These are phyloP conservation scores for Neophaeococcomyces aloes DNA, from an alignment of 2,329 filamentous ascomycete genomes.

Conservation along the genomic window DNA sequence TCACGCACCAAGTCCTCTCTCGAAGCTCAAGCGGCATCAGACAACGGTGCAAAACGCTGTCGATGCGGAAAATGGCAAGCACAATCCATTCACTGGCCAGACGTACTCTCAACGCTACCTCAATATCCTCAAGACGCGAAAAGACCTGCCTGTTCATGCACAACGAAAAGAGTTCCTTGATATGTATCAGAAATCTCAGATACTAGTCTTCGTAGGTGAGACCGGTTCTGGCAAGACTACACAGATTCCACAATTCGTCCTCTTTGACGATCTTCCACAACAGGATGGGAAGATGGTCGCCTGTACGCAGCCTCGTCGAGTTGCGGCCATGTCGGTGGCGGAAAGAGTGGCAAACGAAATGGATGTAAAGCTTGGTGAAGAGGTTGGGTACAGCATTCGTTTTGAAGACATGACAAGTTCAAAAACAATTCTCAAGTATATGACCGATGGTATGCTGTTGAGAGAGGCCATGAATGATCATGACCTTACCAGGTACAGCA, in stretches of 20 bases:
- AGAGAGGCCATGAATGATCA: conserved; percentile 95
- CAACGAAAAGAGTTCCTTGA: conserved; percentile 90
- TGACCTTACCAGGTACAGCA: conserved; percentile 82
- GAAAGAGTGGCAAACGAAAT: conserved; percentile 96
- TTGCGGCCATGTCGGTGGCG: conserved; percentile 96
- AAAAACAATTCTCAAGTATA: conserved; percentile 94
- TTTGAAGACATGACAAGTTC: conserved; percentile 90
- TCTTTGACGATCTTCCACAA: conserved; percentile 92
- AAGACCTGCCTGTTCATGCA: conserved; percentile 81
- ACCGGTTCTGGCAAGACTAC: conserved; percentile 99
- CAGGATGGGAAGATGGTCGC: conserved; percentile 78
- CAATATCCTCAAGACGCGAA: conserved; percentile 70
- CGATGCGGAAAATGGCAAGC: conserved; percentile 65
- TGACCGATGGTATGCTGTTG: conserved; percentile 98
- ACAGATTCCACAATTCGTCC: conserved; percentile 95
- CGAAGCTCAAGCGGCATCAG: conserved; percentile 61
- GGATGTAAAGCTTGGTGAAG: conserved; percentile 82
- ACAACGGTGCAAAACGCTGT: conserved; percentile 68
- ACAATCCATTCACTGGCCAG: conserved; percentile 75
- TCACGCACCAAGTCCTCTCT: conserved; percentile 43
- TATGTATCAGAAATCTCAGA: conserved; percentile 87
- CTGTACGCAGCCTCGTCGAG: conserved; percentile 94
- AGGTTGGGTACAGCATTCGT: conserved; percentile 97
- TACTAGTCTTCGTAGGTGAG: conserved; percentile 96
- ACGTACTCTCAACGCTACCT: conserved; percentile 77